Evolutionary conservation across 2,329 filamentous ascomycete species (phyloP), one percentile per base, ranked within the genome.

Genomic region (Grosmannia clavigera): DNA sequence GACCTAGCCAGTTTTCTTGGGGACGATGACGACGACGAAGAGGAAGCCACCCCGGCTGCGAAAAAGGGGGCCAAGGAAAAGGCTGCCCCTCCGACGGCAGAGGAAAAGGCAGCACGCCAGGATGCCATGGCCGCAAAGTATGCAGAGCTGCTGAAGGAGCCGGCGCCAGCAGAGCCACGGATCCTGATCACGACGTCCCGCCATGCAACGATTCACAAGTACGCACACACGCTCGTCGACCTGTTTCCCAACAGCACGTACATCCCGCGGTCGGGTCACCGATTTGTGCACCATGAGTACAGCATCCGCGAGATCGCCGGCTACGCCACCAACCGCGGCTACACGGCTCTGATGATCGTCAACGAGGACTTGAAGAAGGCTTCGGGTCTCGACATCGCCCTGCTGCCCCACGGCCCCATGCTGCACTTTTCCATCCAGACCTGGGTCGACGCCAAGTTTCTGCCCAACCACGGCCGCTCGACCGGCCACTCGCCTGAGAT

Each of bases 371-470:
- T 84, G 66, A 99, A 99, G 75, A 84, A 82, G 67, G 88, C 91
- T 0, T 85, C 85, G 16, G 91, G 90, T 0, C 73, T 97, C 31
- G 91, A 91, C 35, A 81, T 97, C 19, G 84, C 95, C 4, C 88
- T 95, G 69, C 78, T 97, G 1, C 91, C 94, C 0, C 70, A 80
- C 0, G 92, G 94, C 0, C 92, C 94, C 1, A 95, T 92, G 55
- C 94, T 96, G 71, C 92, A 96, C 70, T 97, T 97, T 75, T 85
- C 80, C 60, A 88, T 96, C 64, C 86, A 86, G 64, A 95, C 94
- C 69, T 99, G 91, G 87, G 80, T 95, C 43, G 89, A 95, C 67
- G 90, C 90, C 57, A 89, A 87, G 70, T 89, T 88, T 65, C 79
- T 99, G 16, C 90, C 91, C 0, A 92, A 92, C 1, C 92, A 99